These are phyloP conservation scores for Backusella morwellensis DNA, from an alignment of 192 early-diverging fungal genomes.

Conservation along the genomic window DNA sequence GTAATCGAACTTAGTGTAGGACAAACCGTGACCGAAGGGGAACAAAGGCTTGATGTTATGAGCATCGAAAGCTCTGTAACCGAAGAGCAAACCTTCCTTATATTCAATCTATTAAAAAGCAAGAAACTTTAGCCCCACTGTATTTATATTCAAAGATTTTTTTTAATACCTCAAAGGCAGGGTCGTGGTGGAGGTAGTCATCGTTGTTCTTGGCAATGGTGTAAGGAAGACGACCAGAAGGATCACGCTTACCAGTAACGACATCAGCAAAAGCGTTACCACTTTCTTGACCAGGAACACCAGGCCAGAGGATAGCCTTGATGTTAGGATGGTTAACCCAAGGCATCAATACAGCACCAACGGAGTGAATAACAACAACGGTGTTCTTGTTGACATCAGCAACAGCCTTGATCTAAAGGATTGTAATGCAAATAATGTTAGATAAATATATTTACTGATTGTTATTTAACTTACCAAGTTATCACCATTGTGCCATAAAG, in stretches of 20 bases:
- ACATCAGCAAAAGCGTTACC: constrained; percentile 68
- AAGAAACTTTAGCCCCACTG: neutral
- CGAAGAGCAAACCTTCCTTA: constrained; percentile 51
- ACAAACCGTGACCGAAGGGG: constrained; percentile 64
- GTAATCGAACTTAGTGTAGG: constrained; percentile 64
- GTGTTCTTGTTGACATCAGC: constrained; percentile 53
- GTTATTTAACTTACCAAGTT: constrained; percentile 32
- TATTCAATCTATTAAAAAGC: constrained; percentile 46
- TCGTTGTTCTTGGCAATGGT: constrained; percentile 42
- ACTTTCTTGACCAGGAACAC: constrained; percentile 63
- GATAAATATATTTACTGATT: neutral
- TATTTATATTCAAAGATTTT: neutral
- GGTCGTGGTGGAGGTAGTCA: constrained; percentile 38
- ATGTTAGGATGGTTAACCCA: constrained; percentile 63
- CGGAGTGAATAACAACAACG: constrained; percentile 55
- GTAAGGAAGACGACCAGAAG: constrained; percentile 60
- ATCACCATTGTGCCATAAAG: constrained; percentile 58
- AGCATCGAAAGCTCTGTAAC: constrained; percentile 52
- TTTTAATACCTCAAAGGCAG: neutral
- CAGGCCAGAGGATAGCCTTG: constrained; percentile 52
- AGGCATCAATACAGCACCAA: constrained; percentile 58
- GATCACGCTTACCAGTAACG: constrained; percentile 62
- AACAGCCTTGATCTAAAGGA: constrained; percentile 37
- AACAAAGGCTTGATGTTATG: constrained; percentile 49
- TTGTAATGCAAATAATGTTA: neutral